phyloP scores from a whole-genome alignment of 2,329 filamentous ascomycete species.

The Penicillium sp. region DNA sequence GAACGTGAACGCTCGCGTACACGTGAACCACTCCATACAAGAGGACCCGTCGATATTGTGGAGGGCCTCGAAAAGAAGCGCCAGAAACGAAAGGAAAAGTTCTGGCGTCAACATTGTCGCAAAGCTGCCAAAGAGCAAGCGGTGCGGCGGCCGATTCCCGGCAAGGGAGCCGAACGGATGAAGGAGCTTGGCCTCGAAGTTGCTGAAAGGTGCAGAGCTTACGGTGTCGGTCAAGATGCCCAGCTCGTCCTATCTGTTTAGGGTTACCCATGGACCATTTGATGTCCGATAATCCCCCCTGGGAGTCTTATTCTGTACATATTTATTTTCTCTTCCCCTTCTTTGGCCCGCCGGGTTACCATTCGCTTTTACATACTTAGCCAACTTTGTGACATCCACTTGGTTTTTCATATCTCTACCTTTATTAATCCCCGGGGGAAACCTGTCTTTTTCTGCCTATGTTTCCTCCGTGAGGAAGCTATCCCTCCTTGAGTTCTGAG shows the following conservation, averaged over 20 bases:
- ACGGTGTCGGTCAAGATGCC: constrained; percentile 48
- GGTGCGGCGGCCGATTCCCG: constrained; percentile 64
- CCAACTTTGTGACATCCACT: constrained; percentile 25
- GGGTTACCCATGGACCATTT: constrained; percentile 16
- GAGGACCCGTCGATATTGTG: constrained; percentile 95
- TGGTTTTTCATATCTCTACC: constrained; percentile 10
- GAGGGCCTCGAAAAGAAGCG: constrained; percentile 94
- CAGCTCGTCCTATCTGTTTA: constrained; percentile 70
- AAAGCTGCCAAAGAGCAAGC: constrained; percentile 66
- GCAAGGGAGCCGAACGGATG: constrained; percentile 91
- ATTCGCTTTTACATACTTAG: constrained; percentile 29
- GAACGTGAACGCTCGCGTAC: constrained; percentile 34
- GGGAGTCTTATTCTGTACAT: constrained; percentile 20
- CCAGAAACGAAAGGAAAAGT: constrained; percentile 87
- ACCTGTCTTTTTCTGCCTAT: constrained; percentile 11
- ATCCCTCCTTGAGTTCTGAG: constrained; percentile 12
- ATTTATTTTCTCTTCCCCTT: constrained; percentile 10
- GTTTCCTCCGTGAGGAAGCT: constrained; percentile 15
- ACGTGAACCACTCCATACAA: constrained; percentile 59
- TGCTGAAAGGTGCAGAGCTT: constrained; percentile 73
- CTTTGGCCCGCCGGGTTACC: constrained; percentile 20
- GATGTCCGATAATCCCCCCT: constrained; percentile 25
- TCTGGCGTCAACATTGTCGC: constrained; percentile 82
- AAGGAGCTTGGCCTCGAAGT: constrained; percentile 82
- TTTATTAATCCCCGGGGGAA: constrained; percentile 19